phyloP scores from a whole-genome alignment of 345 rosid genomes.

The Hirschfeldia incana region DNA sequence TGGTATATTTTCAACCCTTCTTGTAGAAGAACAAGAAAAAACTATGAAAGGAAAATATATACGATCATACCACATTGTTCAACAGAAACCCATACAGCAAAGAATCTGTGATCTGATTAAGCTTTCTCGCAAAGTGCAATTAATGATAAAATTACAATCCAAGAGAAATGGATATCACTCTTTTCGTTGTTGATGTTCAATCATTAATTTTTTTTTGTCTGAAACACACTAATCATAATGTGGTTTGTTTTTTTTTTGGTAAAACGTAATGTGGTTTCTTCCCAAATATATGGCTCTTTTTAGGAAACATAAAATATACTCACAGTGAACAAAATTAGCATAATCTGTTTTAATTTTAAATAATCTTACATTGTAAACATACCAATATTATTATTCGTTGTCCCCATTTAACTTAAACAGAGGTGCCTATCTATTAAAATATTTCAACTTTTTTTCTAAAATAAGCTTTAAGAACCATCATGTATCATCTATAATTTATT shows the following conservation, averaged over 20 bases:
- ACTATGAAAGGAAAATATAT: background rate
- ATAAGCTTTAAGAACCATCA: background rate
- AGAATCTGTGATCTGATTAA: background rate
- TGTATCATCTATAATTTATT: background rate
- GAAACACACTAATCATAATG: slow-evolving; percentile 6
- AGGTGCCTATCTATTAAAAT: background rate
- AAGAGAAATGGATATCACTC: slow-evolving; percentile 16
- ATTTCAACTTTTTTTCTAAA: background rate
- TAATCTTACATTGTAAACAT: background rate
- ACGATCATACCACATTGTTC: background rate
- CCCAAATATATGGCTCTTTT: background rate
- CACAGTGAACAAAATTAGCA: background rate
- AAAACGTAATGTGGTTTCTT: background rate
- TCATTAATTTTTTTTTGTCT: slow-evolving; percentile 1
- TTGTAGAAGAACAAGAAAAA: background rate
- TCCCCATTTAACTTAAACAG: background rate
- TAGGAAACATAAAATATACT: background rate
- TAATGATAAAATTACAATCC: slow-evolving; percentile 19
- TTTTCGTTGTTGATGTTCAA: background rate
- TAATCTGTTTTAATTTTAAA: background rate
- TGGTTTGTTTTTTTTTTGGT: background rate
- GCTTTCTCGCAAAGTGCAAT: background rate
- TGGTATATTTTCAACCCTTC: background rate
- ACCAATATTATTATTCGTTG: background rate
- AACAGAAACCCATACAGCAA: background rate